Percentiles rank a stretch among this genome's conserved stretches.
Evolutionary conservation across 805 yeast genomes (phyloP).

Genomic region (Saturnispora hagleri): DNA sequence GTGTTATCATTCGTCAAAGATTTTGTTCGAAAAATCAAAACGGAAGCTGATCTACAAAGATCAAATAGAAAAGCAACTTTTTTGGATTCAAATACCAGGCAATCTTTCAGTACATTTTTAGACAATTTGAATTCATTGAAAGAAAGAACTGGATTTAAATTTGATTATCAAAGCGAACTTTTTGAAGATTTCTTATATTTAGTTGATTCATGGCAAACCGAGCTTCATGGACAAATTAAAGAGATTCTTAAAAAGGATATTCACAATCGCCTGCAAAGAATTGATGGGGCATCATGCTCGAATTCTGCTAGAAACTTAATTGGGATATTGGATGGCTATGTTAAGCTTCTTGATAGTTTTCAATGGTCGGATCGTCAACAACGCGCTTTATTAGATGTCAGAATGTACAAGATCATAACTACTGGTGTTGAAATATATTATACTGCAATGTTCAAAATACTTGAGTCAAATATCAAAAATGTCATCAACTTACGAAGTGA

Average conservation of each 20-base stretch:
- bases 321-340: slow-evolving; percentile 24
- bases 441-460: slow-evolving; percentile 20
- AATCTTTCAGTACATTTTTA: slow-evolving; percentile 11
- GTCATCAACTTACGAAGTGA: slow-evolving; percentile 16
- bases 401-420: slow-evolving; percentile 53
- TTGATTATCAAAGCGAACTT: slow-evolving; percentile 21
- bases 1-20: slow-evolving; percentile 15
- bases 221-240: slow-evolving; percentile 26
- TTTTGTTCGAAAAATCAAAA: slow-evolving; percentile 11
- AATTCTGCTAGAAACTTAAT: slow-evolving; percentile 22
- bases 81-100: background rate
- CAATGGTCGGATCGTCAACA: slow-evolving; percentile 62
- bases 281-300: slow-evolving; percentile 24
- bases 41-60: background rate
- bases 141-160: slow-evolving; percentile 14
- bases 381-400: slow-evolving; percentile 50
- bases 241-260: slow-evolving; percentile 50
- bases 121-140: slow-evolving; percentile 14
- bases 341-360: slow-evolving; percentile 47
- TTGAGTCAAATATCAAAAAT: slow-evolving; percentile 15
- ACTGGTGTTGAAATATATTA: slow-evolving; percentile 49
- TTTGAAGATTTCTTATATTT: slow-evolving; percentile 18
- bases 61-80: background rate
- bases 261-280: slow-evolving; percentile 30
- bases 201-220: slow-evolving; percentile 21